These are phyloP conservation scores for Phylloporus scabripes DNA, from an alignment of 768 basidiomycete genomes.

Conservation along the genomic window DNA sequence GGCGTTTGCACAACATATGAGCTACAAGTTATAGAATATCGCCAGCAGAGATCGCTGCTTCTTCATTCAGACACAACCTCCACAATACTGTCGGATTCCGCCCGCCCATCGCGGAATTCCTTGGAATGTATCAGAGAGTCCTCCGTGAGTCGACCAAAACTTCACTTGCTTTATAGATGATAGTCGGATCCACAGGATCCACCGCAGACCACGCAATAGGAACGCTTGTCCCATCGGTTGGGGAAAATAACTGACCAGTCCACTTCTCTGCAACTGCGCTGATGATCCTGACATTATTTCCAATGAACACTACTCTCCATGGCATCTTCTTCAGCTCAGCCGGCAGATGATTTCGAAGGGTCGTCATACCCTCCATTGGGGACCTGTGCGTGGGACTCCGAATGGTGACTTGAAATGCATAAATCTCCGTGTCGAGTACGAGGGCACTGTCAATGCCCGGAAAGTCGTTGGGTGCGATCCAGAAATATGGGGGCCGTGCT, in stretches of 20 bases:
- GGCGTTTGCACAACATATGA: too few relatives aligned
- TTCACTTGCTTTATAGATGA: background rate
- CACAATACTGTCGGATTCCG: too few relatives aligned
- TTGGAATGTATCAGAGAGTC: too few relatives aligned
- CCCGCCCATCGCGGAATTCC: too few relatives aligned
- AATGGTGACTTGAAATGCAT: background rate
- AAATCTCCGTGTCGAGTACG: background rate
- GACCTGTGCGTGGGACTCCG: too few relatives aligned
- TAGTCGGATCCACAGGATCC: background rate
- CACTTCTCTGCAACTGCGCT: background rate
- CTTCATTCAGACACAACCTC: too few relatives aligned
- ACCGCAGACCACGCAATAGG: background rate
- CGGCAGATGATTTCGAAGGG: background rate
- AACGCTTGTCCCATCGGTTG: background rate
- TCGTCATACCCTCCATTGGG: background rate
- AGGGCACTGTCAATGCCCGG: background rate
- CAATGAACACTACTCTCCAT: background rate
- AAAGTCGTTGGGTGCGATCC: background rate
- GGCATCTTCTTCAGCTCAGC: background rate
- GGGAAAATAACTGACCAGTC: background rate
- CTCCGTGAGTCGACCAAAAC: background rate
- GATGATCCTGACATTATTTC: background rate
- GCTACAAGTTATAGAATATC: too few relatives aligned
- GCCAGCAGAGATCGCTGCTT: too few relatives aligned
- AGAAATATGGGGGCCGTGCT: background rate